Evolutionary conservation across 495 filamentous ascomycete species (phyloP).

Genomic region (Neurospora sp.): DNA sequence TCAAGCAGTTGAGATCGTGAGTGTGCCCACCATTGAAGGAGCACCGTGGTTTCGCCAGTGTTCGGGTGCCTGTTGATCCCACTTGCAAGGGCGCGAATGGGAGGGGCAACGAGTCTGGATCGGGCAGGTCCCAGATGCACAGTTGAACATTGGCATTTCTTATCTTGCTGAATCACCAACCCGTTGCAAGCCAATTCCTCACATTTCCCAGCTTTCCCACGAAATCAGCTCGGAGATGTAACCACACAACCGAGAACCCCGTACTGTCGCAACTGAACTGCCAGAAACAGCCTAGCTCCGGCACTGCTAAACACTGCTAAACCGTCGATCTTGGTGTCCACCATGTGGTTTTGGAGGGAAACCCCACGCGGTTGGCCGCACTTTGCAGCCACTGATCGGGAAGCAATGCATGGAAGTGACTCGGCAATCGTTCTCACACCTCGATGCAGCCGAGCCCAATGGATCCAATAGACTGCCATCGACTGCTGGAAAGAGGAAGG

Average conservation of each 20-base stretch:
- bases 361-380: background rate
- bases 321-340: background rate
- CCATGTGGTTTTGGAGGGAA: background rate
- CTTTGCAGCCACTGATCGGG: background rate
- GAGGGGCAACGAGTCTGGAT: background rate
- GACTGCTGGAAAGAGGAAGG: background rate
- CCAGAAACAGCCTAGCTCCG: background rate
- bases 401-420: background rate
- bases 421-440: background rate
- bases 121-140: background rate
- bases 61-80: background rate
- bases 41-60: background rate
- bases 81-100: background rate
- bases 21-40: background rate
- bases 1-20: background rate
- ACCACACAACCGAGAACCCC: background rate
- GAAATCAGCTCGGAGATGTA: background rate
- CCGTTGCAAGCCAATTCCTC: background rate
- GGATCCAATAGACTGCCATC: background rate
- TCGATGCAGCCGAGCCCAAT: background rate
- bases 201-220: background rate
- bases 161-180: background rate
- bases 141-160: background rate
- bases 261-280: background rate
- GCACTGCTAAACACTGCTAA: background rate